Evolutionary conservation across 2,329 filamentous ascomycete species (phyloP), one percentile per base, ranked within the genome.

Genomic region (Fusarium nelsonii): DNA sequence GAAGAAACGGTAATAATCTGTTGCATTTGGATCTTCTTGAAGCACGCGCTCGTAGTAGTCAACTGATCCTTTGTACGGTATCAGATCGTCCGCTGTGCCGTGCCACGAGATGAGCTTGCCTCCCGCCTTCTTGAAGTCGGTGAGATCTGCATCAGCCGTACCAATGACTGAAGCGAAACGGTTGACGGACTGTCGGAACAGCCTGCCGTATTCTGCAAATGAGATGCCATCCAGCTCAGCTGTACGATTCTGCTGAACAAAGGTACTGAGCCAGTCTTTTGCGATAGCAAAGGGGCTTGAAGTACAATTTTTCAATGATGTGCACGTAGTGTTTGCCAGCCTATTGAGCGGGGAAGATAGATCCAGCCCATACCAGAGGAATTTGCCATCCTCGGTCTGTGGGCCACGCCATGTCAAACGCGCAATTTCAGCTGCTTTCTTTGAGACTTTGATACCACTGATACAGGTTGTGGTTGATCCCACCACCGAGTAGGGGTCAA

Each of bases 401-500:
- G 69, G 65, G 0, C 68, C 66, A 2, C 28, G 50, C 70, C 68
- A 71, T 12, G 53, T 39, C 20, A 57, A 50, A 0, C 34, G 20
- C 6, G 34, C 58, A 4, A 70, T 11, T 6, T 57, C 39, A 0
- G 69, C 69, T 20, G 62, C 62, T 10, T 46, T 39, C 1, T 54
- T 26, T 1, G 66, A 61, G 10, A 72, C 18, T 2, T 52, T 55
- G 11, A 69, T 33, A 0, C 46, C 44, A 0, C 50, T 43, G 1
- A 16, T 30, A 8, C 75, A 76, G 0, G 61, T 20, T 20, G 70
- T 45, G 0, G 45, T 26, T 14, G 23, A 18, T 2, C 72, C 74
- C 4, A 75, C 63, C 1, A 73, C 36, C 1, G 49, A 60, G 3
- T n/a, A 45, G 0, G 73, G 72, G 8, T 77, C 69, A 15, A 75